Evolutionary conservation across 192 early-diverging fungal genomes (phyloP).

Genomic region (Paraglomus brasilianum): DNA sequence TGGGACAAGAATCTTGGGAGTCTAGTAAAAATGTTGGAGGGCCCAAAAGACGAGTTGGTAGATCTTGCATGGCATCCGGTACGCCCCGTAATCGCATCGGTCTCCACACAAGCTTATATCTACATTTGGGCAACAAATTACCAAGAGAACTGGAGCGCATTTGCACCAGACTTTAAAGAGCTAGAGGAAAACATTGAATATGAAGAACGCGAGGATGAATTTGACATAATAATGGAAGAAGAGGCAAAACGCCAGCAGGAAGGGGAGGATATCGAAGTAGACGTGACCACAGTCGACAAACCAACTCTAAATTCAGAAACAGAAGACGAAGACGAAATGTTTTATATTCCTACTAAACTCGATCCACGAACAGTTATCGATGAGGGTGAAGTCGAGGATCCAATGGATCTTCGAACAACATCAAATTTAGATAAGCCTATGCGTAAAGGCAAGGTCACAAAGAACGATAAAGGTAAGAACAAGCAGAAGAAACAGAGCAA

Average conservation of each 20-base stretch:
- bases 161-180: constrained; percentile 91
- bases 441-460: background rate
- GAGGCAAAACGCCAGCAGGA: constrained; percentile 39
- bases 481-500: background rate
- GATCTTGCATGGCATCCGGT: constrained; percentile 88
- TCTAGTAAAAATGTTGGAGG: constrained; percentile 88
- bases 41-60: constrained; percentile 78
- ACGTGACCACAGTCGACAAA: constrained; percentile 50
- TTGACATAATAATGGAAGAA: constrained; percentile 65
- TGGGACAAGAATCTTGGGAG: constrained; percentile 85
- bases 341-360: constrained; percentile 43
- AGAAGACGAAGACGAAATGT: constrained; percentile 49
- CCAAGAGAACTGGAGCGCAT: constrained; percentile 89
- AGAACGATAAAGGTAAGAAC: background rate
- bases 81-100: constrained; percentile 78
- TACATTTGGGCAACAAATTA: constrained; percentile 82
- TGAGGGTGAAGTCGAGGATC: constrained; percentile 20
- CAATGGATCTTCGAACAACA: background rate
- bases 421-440: background rate
- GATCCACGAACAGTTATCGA: constrained; percentile 23
- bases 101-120: constrained; percentile 79
- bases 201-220: constrained; percentile 90
- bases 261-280: constrained; percentile 48
- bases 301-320: constrained; percentile 49
- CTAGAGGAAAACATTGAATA: constrained; percentile 95